A percentile compares a stretch with the other conserved stretches of the same genome.
phyloP scores from a whole-genome alignment of 371 early-diverging fungal genomes.

The Actinomortierella wolfii region DNA sequence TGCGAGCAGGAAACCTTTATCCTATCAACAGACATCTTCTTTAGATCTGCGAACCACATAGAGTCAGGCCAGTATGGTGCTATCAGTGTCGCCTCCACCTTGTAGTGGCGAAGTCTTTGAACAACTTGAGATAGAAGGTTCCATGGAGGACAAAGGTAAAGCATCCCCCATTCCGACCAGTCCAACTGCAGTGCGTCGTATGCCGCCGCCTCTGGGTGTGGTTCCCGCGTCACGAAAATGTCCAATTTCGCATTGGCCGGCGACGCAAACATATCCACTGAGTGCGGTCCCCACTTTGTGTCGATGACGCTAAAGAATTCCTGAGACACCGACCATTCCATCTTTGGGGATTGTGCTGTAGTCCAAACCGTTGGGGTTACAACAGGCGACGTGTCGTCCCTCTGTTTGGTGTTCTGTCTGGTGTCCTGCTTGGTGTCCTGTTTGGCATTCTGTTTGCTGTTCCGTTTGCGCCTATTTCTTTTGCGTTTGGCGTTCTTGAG shows the following conservation, averaged over 20 bases:
- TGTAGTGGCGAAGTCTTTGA: slow-evolving; percentile 4
- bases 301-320: slow-evolving; percentile 20
- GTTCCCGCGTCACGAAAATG: slow-evolving; percentile 10
- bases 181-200: no score
- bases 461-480: no score
- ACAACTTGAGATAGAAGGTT: slow-evolving; percentile 12
- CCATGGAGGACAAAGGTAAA: slow-evolving; percentile 14
- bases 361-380: no score
- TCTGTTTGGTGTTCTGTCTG: no score
- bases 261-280: slow-evolving; percentile 22
- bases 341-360: no score
- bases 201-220: slow-evolving; percentile 3
- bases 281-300: slow-evolving; percentile 32
- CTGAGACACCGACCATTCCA: slow-evolving; percentile 33
- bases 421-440: no score
- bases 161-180: slow-evolving; percentile 1
- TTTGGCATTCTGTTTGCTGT: no score
- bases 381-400: no score
- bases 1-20: no score
- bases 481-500: no score
- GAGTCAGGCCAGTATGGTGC: slow-evolving; percentile 19
- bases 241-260: slow-evolving; percentile 3
- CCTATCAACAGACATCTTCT: neutral
- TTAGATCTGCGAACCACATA: slow-evolving; percentile 11
- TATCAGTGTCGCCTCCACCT: slow-evolving; percentile 6